Percentiles rank a stretch among this genome's conserved stretches.
These are phyloP conservation scores for Dianthus caryophyllus DNA, from an alignment of 148 eudicot genomes.

Conservation along the genomic window DNA sequence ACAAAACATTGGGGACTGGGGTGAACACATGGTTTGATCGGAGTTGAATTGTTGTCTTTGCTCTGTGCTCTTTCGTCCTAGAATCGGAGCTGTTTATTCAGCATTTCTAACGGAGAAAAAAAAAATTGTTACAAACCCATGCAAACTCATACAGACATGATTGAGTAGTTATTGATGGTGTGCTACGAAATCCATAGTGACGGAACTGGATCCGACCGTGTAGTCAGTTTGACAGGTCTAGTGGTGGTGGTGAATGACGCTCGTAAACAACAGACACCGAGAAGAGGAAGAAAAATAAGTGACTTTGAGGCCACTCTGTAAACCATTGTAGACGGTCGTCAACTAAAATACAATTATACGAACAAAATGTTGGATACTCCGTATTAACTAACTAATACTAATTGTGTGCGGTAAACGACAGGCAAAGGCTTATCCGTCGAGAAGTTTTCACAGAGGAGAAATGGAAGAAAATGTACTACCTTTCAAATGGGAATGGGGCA, in stretches of 20 bases:
- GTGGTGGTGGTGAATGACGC: too few relatives aligned
- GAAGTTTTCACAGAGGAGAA: conserved; percentile 88
- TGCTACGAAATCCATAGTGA: too few relatives aligned
- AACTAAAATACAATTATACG: not conserved
- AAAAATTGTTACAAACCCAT: not conserved
- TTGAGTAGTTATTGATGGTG: not conserved
- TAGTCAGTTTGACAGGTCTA: too few relatives aligned
- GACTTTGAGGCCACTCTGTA: too few relatives aligned
- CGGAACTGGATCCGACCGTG: too few relatives aligned
- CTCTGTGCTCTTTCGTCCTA: too few relatives aligned
- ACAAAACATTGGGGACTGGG: too few relatives aligned
- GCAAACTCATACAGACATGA: not conserved
- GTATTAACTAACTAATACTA: not conserved
- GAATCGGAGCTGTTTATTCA: too few relatives aligned
- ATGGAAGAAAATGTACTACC: conserved; percentile 87
- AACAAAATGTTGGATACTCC: not conserved
- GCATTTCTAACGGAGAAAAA: too few relatives aligned
- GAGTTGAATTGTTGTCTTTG: not conserved
- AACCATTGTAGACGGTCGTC: too few relatives aligned
- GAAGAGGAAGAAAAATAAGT: too few relatives aligned
- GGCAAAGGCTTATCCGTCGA: conserved; percentile 82
- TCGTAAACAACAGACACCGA: too few relatives aligned
- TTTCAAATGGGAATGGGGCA: conserved; percentile 87
- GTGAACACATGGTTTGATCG: not conserved
- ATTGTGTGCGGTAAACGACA: conserved; percentile 26